A percentile compares a stretch with the other conserved stretches of the same genome.
Evolutionary conservation across 257 asterid genomes (phyloP).

Genomic region (Thymus quinquecostatus): DNA sequence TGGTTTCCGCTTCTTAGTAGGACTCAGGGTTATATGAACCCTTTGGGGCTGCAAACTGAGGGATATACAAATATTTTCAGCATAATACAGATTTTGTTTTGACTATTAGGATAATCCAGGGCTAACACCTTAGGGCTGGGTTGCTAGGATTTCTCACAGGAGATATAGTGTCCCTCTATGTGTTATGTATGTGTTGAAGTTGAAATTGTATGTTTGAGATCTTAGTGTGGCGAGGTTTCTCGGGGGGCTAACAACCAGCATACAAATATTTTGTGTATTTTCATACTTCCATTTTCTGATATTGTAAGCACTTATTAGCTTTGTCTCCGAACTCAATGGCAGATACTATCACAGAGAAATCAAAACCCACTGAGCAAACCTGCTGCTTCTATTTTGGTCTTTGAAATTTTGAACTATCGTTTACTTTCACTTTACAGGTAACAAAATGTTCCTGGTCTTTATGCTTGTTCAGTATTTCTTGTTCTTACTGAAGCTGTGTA

Average conservation of each 20-base stretch:
- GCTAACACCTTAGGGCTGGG: too few species aligned
- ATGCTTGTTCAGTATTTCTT: constrained; percentile 21
- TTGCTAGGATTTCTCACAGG: too few species aligned
- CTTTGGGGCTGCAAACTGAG: too few species aligned
- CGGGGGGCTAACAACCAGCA: neutral
- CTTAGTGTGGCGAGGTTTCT: neutral
- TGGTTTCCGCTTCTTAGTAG: too few species aligned
- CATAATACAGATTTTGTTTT: too few species aligned
- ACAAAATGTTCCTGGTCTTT: constrained; percentile 11
- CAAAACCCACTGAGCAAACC: constrained; percentile 75
- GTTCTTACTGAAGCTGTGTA: constrained; percentile 19
- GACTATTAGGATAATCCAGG: too few species aligned
- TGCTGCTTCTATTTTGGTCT: constrained; percentile 79
- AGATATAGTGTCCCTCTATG: constrained; percentile 2
- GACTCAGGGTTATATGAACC: too few species aligned
- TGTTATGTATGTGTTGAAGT: constrained; percentile 2
- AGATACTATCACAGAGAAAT: constrained; percentile 88
- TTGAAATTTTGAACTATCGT: constrained; percentile 94
- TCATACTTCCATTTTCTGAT: constrained; percentile 12
- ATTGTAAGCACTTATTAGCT: constrained; percentile 29
- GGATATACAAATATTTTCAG: too few species aligned
- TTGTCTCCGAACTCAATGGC: constrained; percentile 40
- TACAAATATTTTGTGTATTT: neutral
- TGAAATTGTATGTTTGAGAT: neutral
- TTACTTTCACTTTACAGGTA: constrained; percentile 95